Percentiles rank a stretch among this genome's conserved stretches.
phyloP scores from a whole-genome alignment of 306 rosid genomes.

The Geum urbanum region DNA sequence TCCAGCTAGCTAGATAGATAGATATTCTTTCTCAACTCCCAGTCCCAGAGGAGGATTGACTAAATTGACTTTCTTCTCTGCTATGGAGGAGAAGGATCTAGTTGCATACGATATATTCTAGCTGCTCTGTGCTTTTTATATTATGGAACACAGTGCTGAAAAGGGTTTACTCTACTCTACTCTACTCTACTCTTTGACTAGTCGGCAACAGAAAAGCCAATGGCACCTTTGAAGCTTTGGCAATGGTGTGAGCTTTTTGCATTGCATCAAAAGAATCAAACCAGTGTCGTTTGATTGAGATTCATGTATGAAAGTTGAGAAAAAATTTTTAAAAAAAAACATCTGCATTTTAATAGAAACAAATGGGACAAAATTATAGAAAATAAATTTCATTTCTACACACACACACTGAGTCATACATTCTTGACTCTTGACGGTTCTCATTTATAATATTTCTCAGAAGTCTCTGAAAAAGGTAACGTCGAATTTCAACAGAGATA shows the following conservation, averaged over 20 bases:
- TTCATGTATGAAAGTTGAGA: conserved; percentile 33
- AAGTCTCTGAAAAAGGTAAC: too few species aligned
- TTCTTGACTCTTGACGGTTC: too few species aligned
- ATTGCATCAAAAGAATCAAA: conserved; percentile 74
- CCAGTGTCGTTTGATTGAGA: conserved; percentile 44
- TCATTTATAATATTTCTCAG: too few species aligned
- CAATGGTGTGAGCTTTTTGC: conserved; percentile 55
- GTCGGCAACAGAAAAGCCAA: conserved; percentile 39
- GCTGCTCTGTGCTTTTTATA: conserved; percentile 27
- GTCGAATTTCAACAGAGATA: too few species aligned
- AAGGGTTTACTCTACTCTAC: conserved; percentile 18
- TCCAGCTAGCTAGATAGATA: conserved; percentile 13
- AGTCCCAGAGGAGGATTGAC: conserved; percentile 25
- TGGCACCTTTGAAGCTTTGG: conserved; percentile 51
- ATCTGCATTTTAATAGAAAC: conserved; percentile 30
- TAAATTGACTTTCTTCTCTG: conserved; percentile 13
- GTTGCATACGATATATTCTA: conserved; percentile 8
- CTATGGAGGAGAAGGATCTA: conserved; percentile 4
- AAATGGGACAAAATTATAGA: conserved; percentile 27
- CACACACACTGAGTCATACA: background rate
- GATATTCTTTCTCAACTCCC: conserved; percentile 30
- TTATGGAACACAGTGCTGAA: conserved; percentile 32
- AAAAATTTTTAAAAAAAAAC: background rate
- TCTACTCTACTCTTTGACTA: conserved; percentile 26
- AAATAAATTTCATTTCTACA: background rate